phyloP scores from a whole-genome alignment of 1,139 yeast genomes.

The Spencermartinsiella ligniputridi region DNA sequence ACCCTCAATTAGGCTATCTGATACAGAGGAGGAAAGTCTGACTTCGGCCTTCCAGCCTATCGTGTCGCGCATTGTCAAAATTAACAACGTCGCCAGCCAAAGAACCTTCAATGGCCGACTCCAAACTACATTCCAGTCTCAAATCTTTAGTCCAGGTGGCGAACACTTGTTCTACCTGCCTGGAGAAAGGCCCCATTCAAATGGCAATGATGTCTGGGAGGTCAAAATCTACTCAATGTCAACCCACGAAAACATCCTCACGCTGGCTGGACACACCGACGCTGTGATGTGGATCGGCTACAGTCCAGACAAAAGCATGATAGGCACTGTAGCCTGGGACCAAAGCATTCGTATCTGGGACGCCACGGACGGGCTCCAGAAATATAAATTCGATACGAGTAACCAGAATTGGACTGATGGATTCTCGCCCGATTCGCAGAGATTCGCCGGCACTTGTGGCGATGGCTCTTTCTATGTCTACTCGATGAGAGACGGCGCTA shows the following conservation, averaged over 20 bases:
- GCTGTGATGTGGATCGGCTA: constrained; percentile 1
- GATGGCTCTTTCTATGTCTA: neutral
- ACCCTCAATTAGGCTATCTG: neutral
- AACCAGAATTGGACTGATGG: constrained; percentile 3
- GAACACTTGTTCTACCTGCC: neutral
- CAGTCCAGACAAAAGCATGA: neutral
- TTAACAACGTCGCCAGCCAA: neutral
- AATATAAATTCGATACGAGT: neutral
- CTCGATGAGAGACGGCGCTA: neutral
- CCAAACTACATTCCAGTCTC: neutral
- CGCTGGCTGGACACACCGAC: constrained; percentile 1
- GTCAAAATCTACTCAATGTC: neutral
- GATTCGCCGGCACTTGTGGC: neutral
- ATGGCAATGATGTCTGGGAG: neutral
- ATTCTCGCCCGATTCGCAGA: constrained; percentile 1
- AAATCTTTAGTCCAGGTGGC: constrained; percentile 1
- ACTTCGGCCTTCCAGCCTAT: neutral
- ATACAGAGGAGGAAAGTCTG: neutral
- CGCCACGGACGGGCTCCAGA: neutral
- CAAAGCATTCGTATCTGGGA: constrained; percentile 1
- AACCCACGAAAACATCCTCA: neutral
- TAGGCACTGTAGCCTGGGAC: constrained; percentile 1
- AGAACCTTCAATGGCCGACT: neutral
- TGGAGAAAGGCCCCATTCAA: constrained; percentile 1
- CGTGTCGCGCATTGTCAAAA: neutral